phyloP scores from a whole-genome alignment of 345 rosid genomes.

The Anacardium occidentale region DNA sequence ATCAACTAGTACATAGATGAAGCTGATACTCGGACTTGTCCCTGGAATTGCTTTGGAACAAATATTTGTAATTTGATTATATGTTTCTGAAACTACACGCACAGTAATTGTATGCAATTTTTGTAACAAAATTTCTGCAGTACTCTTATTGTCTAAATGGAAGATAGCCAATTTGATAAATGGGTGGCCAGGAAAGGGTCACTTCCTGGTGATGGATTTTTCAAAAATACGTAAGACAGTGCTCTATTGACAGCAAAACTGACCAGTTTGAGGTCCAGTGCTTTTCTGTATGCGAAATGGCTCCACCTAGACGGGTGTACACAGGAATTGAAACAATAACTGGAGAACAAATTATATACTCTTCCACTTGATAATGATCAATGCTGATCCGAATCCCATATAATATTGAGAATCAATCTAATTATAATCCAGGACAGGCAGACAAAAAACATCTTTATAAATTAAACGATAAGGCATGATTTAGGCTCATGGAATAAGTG shows the following conservation, averaged over 20 bases:
- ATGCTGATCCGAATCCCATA: neutral
- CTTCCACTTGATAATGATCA: neutral
- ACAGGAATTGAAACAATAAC: neutral
- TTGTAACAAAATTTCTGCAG: neutral
- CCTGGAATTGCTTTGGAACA: too few species aligned
- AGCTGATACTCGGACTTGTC: too few species aligned
- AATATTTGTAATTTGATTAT: neutral
- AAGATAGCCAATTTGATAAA: neutral
- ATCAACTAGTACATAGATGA: too few species aligned
- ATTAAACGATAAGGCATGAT: neutral
- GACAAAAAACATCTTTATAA: neutral
- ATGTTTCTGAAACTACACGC: neutral
- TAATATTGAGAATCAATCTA: neutral
- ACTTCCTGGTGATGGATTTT: neutral
- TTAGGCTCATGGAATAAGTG: neutral
- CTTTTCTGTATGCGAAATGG: constrained; percentile 6
- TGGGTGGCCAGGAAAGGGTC: too few species aligned
- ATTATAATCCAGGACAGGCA: neutral
- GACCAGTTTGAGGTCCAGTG: neutral
- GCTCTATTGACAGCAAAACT: neutral
- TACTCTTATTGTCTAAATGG: neutral
- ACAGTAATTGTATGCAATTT: neutral
- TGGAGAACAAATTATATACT: neutral
- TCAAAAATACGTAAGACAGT: neutral
- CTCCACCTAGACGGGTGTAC: neutral